Conservation (phyloP, 1,284 basidiomycete genomes). For the Porogramme epimiltina region DNA sequence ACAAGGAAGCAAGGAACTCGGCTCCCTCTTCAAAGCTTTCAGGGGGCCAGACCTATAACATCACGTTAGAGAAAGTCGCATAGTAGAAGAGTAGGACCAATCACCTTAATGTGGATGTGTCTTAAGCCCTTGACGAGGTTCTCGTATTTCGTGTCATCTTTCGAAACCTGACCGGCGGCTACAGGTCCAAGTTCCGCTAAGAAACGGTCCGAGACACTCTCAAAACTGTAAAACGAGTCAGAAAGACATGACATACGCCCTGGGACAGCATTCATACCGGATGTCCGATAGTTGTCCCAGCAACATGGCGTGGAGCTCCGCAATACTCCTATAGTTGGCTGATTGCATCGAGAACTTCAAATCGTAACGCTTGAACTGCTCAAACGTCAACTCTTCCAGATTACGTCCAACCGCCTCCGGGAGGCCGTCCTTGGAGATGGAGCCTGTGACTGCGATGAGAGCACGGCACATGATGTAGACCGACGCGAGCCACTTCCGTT, state of each 20-base stretch:
- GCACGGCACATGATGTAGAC: slow-evolving; percentile 90
- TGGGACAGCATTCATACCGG: slow-evolving; percentile 51
- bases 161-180: slow-evolving; percentile 69
- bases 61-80: too few species aligned
- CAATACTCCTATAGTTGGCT: slow-evolving; percentile 78
- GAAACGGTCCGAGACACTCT: slow-evolving; percentile 88
- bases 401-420: slow-evolving; percentile 77
- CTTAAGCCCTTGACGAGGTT: slow-evolving; percentile 80
- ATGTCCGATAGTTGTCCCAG: slow-evolving; percentile 81
- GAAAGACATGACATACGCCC: too few species aligned
- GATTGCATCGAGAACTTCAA: slow-evolving; percentile 63
- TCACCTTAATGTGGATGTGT: slow-evolving; percentile 81
- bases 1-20: slow-evolving; percentile 85
- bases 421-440: slow-evolving; percentile 73
- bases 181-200: slow-evolving; percentile 78
- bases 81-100: too few species aligned
- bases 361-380: slow-evolving; percentile 80
- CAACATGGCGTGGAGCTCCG: slow-evolving; percentile 80
- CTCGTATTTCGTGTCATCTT: slow-evolving; percentile 85
- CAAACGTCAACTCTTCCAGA: slow-evolving; percentile 85
- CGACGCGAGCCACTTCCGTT: slow-evolving; percentile 80
- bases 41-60: slow-evolving; percentile 84
- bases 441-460: slow-evolving; percentile 75
- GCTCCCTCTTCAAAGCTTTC: slow-evolving; percentile 93
- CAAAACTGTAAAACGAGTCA: too few species aligned